A percentile compares a stretch with the other conserved stretches of the same genome.
Conservation (phyloP, 2,329 filamentous ascomycete genomes). For the Colletotrichum salicis region DNA sequence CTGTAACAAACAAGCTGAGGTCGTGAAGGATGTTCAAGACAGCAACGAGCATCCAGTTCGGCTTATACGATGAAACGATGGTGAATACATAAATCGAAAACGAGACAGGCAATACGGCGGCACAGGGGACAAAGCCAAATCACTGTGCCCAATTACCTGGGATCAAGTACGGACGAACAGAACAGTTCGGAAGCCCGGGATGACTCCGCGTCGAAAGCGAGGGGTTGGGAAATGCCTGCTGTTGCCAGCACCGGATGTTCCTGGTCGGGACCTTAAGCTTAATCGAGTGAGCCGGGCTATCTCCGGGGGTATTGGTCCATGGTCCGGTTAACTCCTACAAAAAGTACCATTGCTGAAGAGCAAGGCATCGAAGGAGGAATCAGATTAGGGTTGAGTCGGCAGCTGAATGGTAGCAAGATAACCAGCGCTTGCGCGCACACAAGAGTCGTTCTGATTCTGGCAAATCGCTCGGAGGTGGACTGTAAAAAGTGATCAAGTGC, state of each 20-base stretch:
- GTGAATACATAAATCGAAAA: not conserved
- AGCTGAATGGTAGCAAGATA: conserved; percentile 1
- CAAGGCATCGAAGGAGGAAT: not conserved
- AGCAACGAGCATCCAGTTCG: not conserved
- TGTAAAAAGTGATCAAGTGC: not conserved
- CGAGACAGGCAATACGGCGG: not conserved
- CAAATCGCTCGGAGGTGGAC: not conserved
- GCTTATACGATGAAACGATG: not conserved
- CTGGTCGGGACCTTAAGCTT: not conserved
- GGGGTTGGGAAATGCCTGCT: not conserved
- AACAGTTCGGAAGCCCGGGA: not conserved
- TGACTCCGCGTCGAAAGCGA: not conserved
- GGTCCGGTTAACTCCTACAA: not conserved
- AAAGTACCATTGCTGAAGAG: not conserved
- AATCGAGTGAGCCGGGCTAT: not conserved
- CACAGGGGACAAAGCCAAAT: not conserved
- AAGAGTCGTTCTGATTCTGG: not conserved
- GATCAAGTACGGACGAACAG: too few relatives aligned
- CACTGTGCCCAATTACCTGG: too few relatives aligned
- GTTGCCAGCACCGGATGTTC: too few relatives aligned
- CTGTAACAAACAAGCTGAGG: not conserved
- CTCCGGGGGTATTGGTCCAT: not conserved
- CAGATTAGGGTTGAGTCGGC: conserved; percentile 4
- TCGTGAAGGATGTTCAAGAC: not conserved
- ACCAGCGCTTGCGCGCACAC: not conserved